Conservation (phyloP, 108 stramenopile species). For the Cyclotella sp. region DNA sequence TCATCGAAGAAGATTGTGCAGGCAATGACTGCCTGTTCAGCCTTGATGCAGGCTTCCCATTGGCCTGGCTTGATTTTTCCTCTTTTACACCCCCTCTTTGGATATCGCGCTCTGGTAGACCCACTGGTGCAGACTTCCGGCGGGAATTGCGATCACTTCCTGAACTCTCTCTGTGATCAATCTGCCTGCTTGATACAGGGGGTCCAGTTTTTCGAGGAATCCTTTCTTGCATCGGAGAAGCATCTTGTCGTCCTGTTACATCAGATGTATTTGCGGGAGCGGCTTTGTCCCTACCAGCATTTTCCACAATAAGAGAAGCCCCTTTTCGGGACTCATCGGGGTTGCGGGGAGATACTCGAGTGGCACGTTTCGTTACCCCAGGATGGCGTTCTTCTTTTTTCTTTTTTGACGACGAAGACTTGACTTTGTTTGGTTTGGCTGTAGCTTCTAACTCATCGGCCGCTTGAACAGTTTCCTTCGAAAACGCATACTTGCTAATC, state of each 20-base stretch:
- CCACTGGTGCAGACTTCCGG: not conserved
- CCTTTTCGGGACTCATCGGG: not conserved
- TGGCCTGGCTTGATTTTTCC: too few relatives aligned
- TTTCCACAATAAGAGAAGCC: not conserved
- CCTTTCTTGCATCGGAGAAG: not conserved
- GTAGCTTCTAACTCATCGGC: not conserved
- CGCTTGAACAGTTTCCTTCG: not conserved
- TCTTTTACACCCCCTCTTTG: too few relatives aligned
- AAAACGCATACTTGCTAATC: conserved; percentile 22
- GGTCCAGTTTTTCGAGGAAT: not conserved
- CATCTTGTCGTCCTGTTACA: not conserved
- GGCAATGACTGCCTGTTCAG: too few relatives aligned
- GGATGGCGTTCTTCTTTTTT: not conserved
- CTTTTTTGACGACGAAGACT: conserved; percentile 5
- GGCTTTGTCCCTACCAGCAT: not conserved
- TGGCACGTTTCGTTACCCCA: not conserved
- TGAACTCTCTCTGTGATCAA: not conserved
- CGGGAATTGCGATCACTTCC: not conserved
- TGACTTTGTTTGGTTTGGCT: not conserved
- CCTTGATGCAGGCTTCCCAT: too few relatives aligned
- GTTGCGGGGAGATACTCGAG: conserved; percentile 2
- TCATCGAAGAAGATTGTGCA: not conserved
- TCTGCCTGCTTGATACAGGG: not conserved
- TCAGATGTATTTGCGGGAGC: not conserved
- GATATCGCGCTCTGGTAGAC: too few relatives aligned